A percentile compares a stretch with the other conserved stretches of the same genome.
Conservation (phyloP, 2,329 filamentous ascomycete genomes). For the Metarhizium robertsii region DNA sequence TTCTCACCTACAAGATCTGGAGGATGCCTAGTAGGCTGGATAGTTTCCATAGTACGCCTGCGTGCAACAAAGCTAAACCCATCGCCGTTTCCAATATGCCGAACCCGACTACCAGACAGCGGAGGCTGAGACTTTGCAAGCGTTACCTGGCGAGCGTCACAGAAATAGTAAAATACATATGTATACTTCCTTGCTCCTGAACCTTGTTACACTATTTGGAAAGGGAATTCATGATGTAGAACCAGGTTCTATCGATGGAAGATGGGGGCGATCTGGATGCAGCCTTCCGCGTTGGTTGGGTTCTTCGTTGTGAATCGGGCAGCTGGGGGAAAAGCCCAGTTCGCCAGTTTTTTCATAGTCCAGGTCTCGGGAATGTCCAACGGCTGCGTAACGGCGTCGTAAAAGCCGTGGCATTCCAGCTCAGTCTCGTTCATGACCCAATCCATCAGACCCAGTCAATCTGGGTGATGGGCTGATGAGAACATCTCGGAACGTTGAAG, state of each 20-base stretch:
- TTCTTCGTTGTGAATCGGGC: no score
- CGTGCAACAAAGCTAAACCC: conserved; percentile 45
- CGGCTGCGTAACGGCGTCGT: no score
- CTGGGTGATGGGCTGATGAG: no score
- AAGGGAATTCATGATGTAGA: conserved; percentile 13
- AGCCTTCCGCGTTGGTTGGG: conserved; percentile 11
- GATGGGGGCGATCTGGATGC: conserved; percentile 22
- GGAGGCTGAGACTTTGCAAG: conserved; percentile 13
- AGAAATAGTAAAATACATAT: conserved; percentile 36
- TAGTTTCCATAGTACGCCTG: conserved; percentile 39
- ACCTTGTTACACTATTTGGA: background rate
- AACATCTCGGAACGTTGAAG: conserved; percentile 56
- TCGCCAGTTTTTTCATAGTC: no score
- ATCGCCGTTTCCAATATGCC: conserved; percentile 9
- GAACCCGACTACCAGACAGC: conserved; percentile 12
- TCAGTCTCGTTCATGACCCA: no score
- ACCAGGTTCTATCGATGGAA: conserved; percentile 32
- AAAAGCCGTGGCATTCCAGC: no score
- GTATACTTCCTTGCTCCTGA: conserved; percentile 25
- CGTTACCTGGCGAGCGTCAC: conserved; percentile 47
- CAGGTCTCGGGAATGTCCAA: no score
- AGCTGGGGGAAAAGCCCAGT: no score
- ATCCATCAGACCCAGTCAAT: no score
- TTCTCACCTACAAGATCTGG: conserved; percentile 47
- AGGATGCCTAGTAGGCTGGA: conserved; percentile 54